A percentile compares a stretch with the other conserved stretches of the same genome.
These are phyloP conservation scores for Trichosanthes cucumerina DNA, from an alignment of 306 rosid species.

Conservation along the genomic window DNA sequence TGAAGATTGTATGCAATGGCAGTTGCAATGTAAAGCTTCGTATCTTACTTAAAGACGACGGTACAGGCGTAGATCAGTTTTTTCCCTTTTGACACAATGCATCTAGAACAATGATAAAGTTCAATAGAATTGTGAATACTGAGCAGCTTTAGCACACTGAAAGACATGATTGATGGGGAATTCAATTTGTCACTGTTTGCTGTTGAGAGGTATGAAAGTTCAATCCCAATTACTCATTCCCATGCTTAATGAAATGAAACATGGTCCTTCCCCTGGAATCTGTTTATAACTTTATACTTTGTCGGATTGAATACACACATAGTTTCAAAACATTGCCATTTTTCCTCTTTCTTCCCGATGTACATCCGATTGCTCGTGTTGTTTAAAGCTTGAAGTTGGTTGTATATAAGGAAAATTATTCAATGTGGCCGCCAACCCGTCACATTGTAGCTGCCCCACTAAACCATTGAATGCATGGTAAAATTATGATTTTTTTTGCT, in stretches of 20 bases:
- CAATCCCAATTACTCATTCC: background rate
- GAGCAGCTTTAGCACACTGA: constrained; percentile 30
- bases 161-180: constrained; percentile 5
- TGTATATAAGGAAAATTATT: too few species aligned
- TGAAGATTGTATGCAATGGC: constrained; percentile 85
- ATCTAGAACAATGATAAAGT: constrained; percentile 1
- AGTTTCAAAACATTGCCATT: background rate
- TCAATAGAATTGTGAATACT: constrained; percentile 27
- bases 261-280: background rate
- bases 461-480: too few species aligned
- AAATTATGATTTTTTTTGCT: too few species aligned
- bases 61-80: constrained; percentile 15
- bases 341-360: too few species aligned
- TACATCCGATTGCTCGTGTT: too few species aligned
- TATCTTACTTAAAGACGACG: constrained; percentile 26
- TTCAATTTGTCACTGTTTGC: background rate
- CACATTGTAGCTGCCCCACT: too few species aligned
- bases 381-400: background rate
- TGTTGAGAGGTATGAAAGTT: constrained; percentile 5
- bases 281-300: background rate
- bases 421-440: too few species aligned
- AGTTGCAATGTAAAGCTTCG: constrained; percentile 61
- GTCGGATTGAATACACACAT: background rate
- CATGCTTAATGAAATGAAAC: background rate
- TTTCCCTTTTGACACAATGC: background rate